Conservation (phyloP, 306 rosid species). For the Delonix regia region DNA sequence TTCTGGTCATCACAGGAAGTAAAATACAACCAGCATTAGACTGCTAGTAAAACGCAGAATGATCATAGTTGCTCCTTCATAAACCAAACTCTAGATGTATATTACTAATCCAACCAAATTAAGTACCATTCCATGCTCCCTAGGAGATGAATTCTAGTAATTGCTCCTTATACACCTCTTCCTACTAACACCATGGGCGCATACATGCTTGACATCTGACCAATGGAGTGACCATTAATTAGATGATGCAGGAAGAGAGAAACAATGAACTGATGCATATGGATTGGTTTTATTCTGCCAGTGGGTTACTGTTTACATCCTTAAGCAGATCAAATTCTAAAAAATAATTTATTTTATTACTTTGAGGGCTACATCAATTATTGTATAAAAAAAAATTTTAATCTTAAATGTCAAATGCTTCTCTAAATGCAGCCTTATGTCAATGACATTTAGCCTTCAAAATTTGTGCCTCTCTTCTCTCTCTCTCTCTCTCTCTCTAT, state of each 20-base stretch:
- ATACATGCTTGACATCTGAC: neutral
- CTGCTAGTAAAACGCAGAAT: too few relatives aligned
- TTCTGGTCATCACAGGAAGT: too few relatives aligned
- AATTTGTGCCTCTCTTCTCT: neutral
- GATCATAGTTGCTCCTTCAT: too few relatives aligned
- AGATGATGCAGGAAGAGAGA: neutral
- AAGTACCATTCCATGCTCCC: neutral
- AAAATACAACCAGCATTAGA: too few relatives aligned
- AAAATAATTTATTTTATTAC: neutral
- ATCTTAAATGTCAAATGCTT: neutral
- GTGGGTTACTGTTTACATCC: neutral
- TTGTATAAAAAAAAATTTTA: neutral
- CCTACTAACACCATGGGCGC: neutral
- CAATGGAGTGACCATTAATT: neutral
- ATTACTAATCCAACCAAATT: too few relatives aligned
- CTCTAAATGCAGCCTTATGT: neutral
- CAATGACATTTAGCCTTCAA: neutral
- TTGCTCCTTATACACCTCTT: neutral
- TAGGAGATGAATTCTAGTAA: neutral
- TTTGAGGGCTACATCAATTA: neutral
- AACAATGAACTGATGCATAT: neutral
- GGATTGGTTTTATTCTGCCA: neutral
- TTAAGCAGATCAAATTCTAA: neutral
- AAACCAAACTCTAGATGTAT: too few relatives aligned
- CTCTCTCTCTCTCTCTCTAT: neutral